Evolutionary conservation across 2,329 filamentous ascomycete species (phyloP).

Genomic region (Colletotrichum kahawae): DNA sequence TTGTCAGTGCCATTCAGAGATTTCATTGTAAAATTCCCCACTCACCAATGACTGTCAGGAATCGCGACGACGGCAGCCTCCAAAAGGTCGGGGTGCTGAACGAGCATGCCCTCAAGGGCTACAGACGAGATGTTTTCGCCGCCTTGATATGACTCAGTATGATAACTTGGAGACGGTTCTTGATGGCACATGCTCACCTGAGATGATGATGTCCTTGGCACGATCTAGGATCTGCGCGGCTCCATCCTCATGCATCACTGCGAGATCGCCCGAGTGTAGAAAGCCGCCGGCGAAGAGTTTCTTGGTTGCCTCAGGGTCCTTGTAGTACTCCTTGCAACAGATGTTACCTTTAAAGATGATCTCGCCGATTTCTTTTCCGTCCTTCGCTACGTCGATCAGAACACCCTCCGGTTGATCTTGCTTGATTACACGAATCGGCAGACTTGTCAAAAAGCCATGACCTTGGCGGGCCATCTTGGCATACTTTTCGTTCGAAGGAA

Average conservation of each 20-base stretch:
- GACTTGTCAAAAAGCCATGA: slow-evolving; percentile 84
- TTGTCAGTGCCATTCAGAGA: background rate
- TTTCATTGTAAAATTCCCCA: background rate
- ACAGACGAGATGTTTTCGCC: slow-evolving; percentile 98
- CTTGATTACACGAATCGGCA: slow-evolving; percentile 84
- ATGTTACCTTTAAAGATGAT: slow-evolving; percentile 92
- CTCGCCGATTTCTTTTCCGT: slow-evolving; percentile 81
- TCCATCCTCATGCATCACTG: slow-evolving; percentile 91
- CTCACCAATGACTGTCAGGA: slow-evolving; percentile 79
- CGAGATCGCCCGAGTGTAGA: slow-evolving; percentile 88
- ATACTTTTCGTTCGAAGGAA: slow-evolving; percentile 80
- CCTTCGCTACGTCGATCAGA: slow-evolving; percentile 69
- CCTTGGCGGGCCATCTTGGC: slow-evolving; percentile 92
- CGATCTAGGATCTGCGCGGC: slow-evolving; percentile 86
- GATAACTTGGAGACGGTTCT: background rate
- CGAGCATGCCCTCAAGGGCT: slow-evolving; percentile 87
- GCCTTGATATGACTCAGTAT: slow-evolving; percentile 52
- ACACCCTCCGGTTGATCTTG: slow-evolving; percentile 71
- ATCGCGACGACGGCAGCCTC: slow-evolving; percentile 93
- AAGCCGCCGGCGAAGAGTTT: slow-evolving; percentile 89
- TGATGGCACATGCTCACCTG: slow-evolving; percentile 57
- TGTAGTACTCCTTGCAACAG: slow-evolving; percentile 90
- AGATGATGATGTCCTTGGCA: slow-evolving; percentile 98
- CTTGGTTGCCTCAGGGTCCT: slow-evolving; percentile 82
- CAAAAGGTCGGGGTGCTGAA: slow-evolving; percentile 85